Evolutionary conservation across 768 basidiomycete genomes (phyloP), one percentile per base, ranked within the genome.

Genomic region (Tremella yokohamensis): DNA sequence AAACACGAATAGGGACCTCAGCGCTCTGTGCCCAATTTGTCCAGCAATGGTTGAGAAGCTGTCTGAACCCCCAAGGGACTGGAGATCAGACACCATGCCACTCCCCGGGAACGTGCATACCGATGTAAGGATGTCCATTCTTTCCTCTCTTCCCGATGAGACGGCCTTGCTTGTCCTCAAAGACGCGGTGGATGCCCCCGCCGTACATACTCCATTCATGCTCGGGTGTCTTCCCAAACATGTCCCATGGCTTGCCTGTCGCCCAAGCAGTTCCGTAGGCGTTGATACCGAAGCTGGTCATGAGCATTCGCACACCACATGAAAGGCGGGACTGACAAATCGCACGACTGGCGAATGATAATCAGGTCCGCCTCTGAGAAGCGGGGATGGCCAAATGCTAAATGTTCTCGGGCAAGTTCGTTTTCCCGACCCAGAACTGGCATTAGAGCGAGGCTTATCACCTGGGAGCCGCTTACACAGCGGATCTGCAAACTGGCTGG

Each of bases 41-140:
- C 45, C 57, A 45, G 40, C 64, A 50, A 50, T 66, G 62, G 8
- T 52, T 44, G 16, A 70, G 40, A 9, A 73, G 62, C 49, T 68
- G 62, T 2, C 66, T 53, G 64, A 69, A 73, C 4, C 71, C 71
- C 71, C 71, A 73, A 8, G 71, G 71, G 4, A 68, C 70, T 62
- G 49, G 2, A 37, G 20, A 47, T 29, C 19, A 19, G 11, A 9
- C 9, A 15, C 18, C n/a, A 26, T 18, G 26, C 22, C 7, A 19
- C 12, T 25, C 6, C 29, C 40, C 26, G 19, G 34, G 20, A 20
- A 13, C 19, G 15, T 18, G 39, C 56, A 55, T 42, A 64, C 64
- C 64, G 50, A 60, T 53, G 40, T 62, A 57, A 1, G 61, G 61
- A 49, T 62, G 61, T 15, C 61, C 61, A 29, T 44, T 53, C 25